Conservation (phyloP, 2,329 filamentous ascomycete genomes). For the Nakataea oryzae region DNA sequence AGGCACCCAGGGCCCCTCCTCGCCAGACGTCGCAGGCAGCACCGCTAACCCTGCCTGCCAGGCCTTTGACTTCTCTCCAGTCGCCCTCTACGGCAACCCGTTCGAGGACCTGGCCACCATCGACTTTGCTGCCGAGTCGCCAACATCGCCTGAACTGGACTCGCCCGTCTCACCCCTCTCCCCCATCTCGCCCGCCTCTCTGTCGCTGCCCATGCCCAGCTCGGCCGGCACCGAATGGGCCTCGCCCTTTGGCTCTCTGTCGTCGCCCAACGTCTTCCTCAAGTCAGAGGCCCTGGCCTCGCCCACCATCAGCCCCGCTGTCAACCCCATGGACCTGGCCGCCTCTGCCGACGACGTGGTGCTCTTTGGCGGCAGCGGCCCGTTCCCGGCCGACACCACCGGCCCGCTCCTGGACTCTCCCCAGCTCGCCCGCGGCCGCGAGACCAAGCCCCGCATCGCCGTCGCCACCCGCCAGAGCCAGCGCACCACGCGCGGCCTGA, state of each 20-base stretch:
- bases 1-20: too few species aligned
- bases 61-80: slow-evolving; percentile 1
- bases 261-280: slow-evolving; percentile 18
- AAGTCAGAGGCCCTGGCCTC: slow-evolving; percentile 20
- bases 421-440: slow-evolving; percentile 1
- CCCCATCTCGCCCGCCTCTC: background rate
- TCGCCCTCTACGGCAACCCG: background rate
- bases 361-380: slow-evolving; percentile 13
- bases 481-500: slow-evolving; percentile 10
- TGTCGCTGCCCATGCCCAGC: background rate
- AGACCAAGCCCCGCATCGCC: background rate
- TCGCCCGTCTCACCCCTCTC: background rate
- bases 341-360: slow-evolving; percentile 9
- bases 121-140: background rate
- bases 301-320: slow-evolving; percentile 19
- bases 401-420: slow-evolving; percentile 14
- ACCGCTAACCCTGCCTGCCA: background rate
- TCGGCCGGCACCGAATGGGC: slow-evolving; percentile 2
- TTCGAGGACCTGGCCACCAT: background rate
- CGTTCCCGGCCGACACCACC: slow-evolving; percentile 12
- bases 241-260: background rate
- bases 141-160: background rate
- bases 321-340: slow-evolving; percentile 23
- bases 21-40: background rate
- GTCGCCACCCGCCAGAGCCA: background rate